Evolutionary conservation across 768 basidiomycete genomes (phyloP), one percentile per base, ranked within the genome.

Genomic region (Podaxis sp.): DNA sequence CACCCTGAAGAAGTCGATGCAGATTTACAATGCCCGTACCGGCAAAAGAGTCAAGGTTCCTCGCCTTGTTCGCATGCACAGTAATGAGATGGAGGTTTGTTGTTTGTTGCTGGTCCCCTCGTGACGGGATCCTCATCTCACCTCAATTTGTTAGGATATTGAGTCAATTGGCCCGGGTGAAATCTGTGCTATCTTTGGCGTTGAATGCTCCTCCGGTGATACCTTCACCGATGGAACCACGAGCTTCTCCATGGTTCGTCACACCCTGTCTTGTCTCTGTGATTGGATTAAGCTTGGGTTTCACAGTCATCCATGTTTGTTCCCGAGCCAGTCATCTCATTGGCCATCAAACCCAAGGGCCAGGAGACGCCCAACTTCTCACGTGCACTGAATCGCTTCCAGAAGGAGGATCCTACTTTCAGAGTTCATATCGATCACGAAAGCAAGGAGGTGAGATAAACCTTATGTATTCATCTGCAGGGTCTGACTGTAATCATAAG

Each of bases 351-450:
- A 67, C 92, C 95, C 6, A 86, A 86, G 51, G 97, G 96, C 35
- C 83, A 88, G 60, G 97, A 99, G 73, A 89, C 93, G 0, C 95
- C 97, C 65, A 94, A 96, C 73, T 98, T 98, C 73, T 97, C 95
- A 23, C 89, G 94, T 21, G 97, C 96, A 0, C 82, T 99, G 56
- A 95, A 95, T 72, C 89, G 96, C 32, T 99, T 99, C 87, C 90
- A 96, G 74, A 95, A 94, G 74, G 97, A 99, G 71, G 97, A 99
- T 70, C 97, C 97, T 1, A 99, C 97, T 0, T 99, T 99, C 87
- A 87, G 90, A 54, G 97, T 99, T 1, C 97, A 98, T 71, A 82
- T 98, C 64, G 97, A 99, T 73, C 74, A 81, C 27, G 95, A 97
- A 70, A 92, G 90, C 70, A 94, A 96, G 73, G 96, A 99, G 86